phyloP scores from a whole-genome alignment of 805 yeast genomes.

The Pichia phayaonensis region DNA sequence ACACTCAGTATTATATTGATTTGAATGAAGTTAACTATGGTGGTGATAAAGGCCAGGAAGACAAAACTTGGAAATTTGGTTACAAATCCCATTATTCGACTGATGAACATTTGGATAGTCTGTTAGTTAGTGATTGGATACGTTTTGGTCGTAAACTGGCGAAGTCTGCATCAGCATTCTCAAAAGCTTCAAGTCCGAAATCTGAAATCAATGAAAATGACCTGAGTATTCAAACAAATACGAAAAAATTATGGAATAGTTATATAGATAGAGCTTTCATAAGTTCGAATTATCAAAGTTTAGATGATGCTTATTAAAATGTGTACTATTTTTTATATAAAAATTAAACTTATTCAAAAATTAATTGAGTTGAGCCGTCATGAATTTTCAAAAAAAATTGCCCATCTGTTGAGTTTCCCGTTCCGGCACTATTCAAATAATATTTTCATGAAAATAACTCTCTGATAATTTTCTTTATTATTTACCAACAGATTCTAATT shows the following conservation, averaged over 20 bases:
- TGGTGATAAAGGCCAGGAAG: constrained; percentile 28
- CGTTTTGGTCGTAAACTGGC: constrained; percentile 48
- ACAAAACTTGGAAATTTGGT: constrained; percentile 36
- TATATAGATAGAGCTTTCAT: constrained; percentile 57
- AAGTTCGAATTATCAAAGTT: constrained; percentile 55
- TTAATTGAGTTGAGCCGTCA: too few species aligned
- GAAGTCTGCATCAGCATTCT: constrained; percentile 25
- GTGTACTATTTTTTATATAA: neutral
- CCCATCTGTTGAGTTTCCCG: too few species aligned
- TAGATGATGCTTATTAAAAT: constrained; percentile 1
- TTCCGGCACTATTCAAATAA: neutral
- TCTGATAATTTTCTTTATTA: too few species aligned
- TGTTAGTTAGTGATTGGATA: constrained; percentile 59
- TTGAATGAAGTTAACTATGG: constrained; percentile 26
- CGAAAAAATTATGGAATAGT: constrained; percentile 40
- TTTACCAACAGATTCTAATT: too few species aligned
- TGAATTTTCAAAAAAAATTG: too few species aligned
- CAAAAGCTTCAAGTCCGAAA: neutral
- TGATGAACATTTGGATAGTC: constrained; percentile 45
- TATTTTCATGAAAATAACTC: too few species aligned
- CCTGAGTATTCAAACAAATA: neutral
- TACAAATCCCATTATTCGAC: constrained; percentile 67
- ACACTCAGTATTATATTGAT: constrained; percentile 70
- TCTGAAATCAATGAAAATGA: constrained; percentile 3
- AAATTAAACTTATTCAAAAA: neutral